These are phyloP conservation scores for Malus hybrid DNA, from an alignment of 331 rosid species.

Conservation along the genomic window DNA sequence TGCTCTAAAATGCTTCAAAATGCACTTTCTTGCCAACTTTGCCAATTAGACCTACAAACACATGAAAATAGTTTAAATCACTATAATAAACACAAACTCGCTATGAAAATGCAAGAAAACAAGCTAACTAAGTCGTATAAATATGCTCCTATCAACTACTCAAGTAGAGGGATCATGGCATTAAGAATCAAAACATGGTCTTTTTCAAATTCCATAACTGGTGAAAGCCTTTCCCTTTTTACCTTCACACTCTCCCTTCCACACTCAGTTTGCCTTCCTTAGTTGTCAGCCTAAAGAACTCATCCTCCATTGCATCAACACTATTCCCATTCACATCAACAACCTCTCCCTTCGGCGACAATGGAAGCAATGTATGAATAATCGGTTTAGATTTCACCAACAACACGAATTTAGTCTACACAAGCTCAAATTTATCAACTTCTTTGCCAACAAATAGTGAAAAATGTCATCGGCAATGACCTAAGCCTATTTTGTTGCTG, in stretches of 20 bases:
- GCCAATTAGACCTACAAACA: too few species aligned
- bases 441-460: conserved; percentile 59
- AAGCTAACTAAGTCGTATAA: too few species aligned
- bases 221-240: conserved; percentile 25
- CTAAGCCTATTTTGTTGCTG: conserved; percentile 56
- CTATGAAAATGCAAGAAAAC: too few species aligned
- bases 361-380: conserved; percentile 62
- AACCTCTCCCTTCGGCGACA: conserved; percentile 41
- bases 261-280: conserved; percentile 57
- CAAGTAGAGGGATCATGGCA: conserved; percentile 82
- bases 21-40: too few species aligned
- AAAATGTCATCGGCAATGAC: conserved; percentile 66
- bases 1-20: too few species aligned
- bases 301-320: conserved; percentile 56
- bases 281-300: conserved; percentile 58
- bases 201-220: conserved; percentile 66
- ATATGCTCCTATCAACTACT: conserved; percentile 18
- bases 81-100: too few species aligned
- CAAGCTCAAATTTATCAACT: conserved; percentile 73
- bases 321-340: conserved; percentile 48
- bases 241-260: conserved; percentile 28
- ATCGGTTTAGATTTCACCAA: conserved; percentile 59
- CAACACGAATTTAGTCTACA: conserved; percentile 57
- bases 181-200: conserved; percentile 80
- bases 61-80: too few species aligned